Evolutionary conservation across 495 filamentous ascomycete genomes (phyloP).

Genomic region (Podospora pseudocomata): DNA sequence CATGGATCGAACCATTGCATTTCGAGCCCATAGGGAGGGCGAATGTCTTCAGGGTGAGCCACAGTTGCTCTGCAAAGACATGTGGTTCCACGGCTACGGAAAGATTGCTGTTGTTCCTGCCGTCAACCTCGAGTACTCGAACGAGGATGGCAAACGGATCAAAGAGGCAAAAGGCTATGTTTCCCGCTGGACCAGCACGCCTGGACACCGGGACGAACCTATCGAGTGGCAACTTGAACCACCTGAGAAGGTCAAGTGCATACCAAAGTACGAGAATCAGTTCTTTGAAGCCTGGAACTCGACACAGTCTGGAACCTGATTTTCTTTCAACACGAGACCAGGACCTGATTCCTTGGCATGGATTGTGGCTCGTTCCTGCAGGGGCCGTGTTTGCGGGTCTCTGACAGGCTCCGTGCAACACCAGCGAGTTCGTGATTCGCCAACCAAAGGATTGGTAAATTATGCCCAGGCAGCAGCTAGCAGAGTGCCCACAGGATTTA

Average conservation of each 20-base stretch:
- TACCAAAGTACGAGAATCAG: constrained; percentile 22
- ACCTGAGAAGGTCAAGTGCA: constrained; percentile 29
- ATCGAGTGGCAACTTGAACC: constrained; percentile 23
- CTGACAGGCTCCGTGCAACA: neutral
- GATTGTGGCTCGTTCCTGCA: neutral
- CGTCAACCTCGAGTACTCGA: constrained; percentile 47
- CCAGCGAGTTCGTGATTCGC: neutral
- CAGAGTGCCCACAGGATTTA: neutral
- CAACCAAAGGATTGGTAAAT: neutral
- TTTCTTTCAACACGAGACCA: neutral
- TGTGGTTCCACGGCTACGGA: constrained; percentile 44
- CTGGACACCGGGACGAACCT: constrained; percentile 11
- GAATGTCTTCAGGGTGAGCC: constrained; percentile 51
- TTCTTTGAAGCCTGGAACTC: constrained; percentile 29
- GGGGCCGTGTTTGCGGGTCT: neutral
- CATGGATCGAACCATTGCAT: constrained; percentile 32
- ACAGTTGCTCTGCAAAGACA: constrained; percentile 47
- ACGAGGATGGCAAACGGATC: constrained; percentile 34
- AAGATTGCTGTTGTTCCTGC: constrained; percentile 49
- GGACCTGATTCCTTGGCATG: neutral
- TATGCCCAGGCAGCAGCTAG: neutral
- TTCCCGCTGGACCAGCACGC: constrained; percentile 9
- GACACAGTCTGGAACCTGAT: constrained; percentile 18
- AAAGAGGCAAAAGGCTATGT: constrained; percentile 45
- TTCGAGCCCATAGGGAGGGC: constrained; percentile 33